Percentiles rank a stretch among this genome's conserved stretches.
Evolutionary conservation across 1,139 yeast genomes (phyloP).

Genomic region (Torulaspora pretoriensis): DNA sequence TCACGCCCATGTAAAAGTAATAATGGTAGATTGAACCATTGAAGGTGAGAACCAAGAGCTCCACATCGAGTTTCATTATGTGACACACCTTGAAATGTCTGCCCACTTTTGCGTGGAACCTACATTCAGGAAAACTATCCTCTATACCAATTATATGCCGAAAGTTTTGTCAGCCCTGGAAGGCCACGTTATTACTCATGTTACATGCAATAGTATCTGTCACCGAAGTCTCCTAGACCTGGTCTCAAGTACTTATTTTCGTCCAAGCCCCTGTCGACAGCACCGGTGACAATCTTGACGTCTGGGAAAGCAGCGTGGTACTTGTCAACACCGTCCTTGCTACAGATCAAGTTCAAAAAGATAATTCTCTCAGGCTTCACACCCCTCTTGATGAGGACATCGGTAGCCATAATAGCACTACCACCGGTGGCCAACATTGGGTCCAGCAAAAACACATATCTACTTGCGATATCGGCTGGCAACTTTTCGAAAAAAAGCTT

Average conservation of each 20-base stretch:
- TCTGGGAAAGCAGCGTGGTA: conserved; percentile 77
- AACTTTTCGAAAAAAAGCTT: conserved; percentile 84
- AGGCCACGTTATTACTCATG: conserved; percentile 23
- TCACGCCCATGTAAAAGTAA: no score
- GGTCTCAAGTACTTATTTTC: conserved; percentile 84
- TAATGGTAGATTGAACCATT: no score
- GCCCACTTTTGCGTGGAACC: no score
- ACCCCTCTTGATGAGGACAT: conserved; percentile 79
- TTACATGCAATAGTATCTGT: conserved; percentile 86
- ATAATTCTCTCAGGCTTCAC: conserved; percentile 82
- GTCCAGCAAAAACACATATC: conserved; percentile 86
- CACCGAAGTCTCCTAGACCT: conserved; percentile 97
- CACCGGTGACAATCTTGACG: conserved; percentile 88
- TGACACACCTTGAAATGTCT: no score
- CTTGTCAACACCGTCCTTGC: conserved; percentile 86
- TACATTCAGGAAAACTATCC: no score
- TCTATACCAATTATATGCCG: neutral
- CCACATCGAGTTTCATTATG: no score
- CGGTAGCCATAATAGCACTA: conserved; percentile 94
- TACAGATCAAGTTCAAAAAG: conserved; percentile 84
- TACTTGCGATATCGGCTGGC: conserved; percentile 82
- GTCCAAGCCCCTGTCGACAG: conserved; percentile 80
- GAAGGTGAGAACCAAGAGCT: no score
- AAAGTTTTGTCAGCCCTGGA: no score
- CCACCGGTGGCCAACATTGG: conserved; percentile 99